These are phyloP conservation scores for Pseudocercospora musae DNA, from an alignment of 2,329 filamentous ascomycete genomes.

Conservation along the genomic window DNA sequence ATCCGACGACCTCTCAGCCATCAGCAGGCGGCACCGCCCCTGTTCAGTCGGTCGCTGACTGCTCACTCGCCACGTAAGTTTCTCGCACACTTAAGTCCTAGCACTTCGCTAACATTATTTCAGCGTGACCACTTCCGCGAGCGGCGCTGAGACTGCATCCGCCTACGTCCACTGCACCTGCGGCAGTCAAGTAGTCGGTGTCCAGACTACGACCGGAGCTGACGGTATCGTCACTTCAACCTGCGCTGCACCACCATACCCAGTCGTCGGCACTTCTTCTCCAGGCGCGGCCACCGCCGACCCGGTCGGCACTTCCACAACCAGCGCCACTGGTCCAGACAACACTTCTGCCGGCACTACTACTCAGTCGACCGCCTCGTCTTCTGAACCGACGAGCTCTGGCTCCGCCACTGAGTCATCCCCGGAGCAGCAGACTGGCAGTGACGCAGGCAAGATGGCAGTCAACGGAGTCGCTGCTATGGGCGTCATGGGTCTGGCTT, in stretches of 20 bases:
- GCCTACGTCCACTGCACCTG: conserved; percentile 1
- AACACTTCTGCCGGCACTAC: neutral
- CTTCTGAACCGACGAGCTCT: neutral
- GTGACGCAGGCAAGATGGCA: neutral
- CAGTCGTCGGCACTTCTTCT: conserved; percentile 9
- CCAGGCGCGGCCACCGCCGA: conserved; percentile 7
- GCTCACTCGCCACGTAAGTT: conserved; percentile 8
- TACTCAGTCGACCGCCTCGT: neutral
- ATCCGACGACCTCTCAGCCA: neutral
- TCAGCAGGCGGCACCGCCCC: neutral
- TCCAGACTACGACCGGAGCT: conserved; percentile 5
- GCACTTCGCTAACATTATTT: neutral
- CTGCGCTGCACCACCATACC: conserved; percentile 10
- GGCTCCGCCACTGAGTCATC: neutral
- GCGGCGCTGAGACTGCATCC: neutral
- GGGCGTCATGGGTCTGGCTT: neutral
- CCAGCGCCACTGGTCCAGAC: neutral
- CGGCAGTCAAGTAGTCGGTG: conserved; percentile 3
- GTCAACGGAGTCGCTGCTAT: neutral
- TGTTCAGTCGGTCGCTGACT: conserved; percentile 1
- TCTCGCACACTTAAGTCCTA: neutral
- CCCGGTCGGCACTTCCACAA: neutral
- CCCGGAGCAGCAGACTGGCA: neutral
- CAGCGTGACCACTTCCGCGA: neutral
- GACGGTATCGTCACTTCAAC: conserved; percentile 9